Percentiles rank a stretch among this genome's conserved stretches.
These are phyloP conservation scores for Lachnellula cervina DNA, from an alignment of 2,329 filamentous ascomycete genomes.

Conservation along the genomic window DNA sequence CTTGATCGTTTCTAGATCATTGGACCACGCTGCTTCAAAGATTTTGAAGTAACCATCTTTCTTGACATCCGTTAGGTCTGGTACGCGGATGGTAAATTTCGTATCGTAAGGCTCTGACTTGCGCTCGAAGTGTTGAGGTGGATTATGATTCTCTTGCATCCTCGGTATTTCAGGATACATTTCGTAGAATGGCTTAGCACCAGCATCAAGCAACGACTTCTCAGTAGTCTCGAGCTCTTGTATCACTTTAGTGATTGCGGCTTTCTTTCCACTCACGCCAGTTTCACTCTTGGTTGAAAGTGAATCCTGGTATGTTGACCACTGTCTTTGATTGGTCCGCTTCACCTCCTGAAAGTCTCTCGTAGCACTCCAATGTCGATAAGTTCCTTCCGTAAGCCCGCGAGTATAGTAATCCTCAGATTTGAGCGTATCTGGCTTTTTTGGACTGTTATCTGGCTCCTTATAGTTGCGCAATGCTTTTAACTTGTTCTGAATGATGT, in stretches of 20 bases:
- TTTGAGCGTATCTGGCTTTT: constrained; percentile 28
- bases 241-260: constrained; percentile 48
- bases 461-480: constrained; percentile 37
- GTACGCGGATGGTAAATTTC: constrained; percentile 17
- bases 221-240: constrained; percentile 52
- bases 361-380: constrained; percentile 42
- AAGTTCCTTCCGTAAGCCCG: constrained; percentile 49
- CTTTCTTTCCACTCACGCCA: constrained; percentile 47
- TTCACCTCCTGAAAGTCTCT: constrained; percentile 14
- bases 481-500: constrained; percentile 52
- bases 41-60: constrained; percentile 58
- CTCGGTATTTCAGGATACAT: constrained; percentile 49
- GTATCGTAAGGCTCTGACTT: constrained; percentile 17
- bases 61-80: constrained; percentile 47
- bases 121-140: neutral
- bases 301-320: constrained; percentile 33
- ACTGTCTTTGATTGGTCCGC: constrained; percentile 24
- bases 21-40: constrained; percentile 69
- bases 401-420: constrained; percentile 48
- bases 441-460: constrained; percentile 6
- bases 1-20: constrained; percentile 64
- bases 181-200: constrained; percentile 63
- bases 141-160: neutral
- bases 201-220: constrained; percentile 47
- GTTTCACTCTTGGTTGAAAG: constrained; percentile 30